Evolutionary conservation across 768 basidiomycete genomes (phyloP).

Genomic region (Boletus pseudo-olivaceus): DNA sequence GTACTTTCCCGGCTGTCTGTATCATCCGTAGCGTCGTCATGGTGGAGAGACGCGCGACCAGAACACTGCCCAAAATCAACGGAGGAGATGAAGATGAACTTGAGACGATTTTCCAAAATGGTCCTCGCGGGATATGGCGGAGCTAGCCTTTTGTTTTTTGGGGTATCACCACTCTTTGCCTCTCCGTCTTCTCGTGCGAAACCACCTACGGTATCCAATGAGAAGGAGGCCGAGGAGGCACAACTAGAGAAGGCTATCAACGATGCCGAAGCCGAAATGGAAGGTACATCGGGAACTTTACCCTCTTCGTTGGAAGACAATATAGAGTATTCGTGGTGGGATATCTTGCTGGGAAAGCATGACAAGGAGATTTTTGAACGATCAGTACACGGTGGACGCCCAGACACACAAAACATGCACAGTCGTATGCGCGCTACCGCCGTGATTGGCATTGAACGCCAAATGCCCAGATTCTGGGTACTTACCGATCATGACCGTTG

Average conservation of each 20-base stretch:
- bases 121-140: constrained; percentile 85
- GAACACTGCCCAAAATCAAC: constrained; percentile 31
- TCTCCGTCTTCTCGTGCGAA: constrained; percentile 23
- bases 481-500: constrained; percentile 73
- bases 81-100: constrained; percentile 58
- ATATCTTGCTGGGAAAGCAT: constrained; percentile 73
- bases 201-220: constrained; percentile 30
- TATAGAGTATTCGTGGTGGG: constrained; percentile 74
- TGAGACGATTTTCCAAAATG: constrained; percentile 80
- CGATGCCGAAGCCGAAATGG: constrained; percentile 65
- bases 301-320: constrained; percentile 22
- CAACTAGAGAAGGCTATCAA: constrained; percentile 64
- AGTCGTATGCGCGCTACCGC: constrained; percentile 53
- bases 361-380: constrained; percentile 81
- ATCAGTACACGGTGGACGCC: constrained; percentile 37
- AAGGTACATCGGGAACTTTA: constrained; percentile 34
- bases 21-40: constrained; percentile 26
- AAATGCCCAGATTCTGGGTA: constrained; percentile 85
- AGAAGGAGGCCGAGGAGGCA: constrained; percentile 55
- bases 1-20: constrained; percentile 25
- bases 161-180: constrained; percentile 43
- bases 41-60: constrained; percentile 22
- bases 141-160: constrained; percentile 77
- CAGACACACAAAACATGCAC: constrained; percentile 20
- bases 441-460: constrained; percentile 60